These are phyloP conservation scores for Phaffomyces opuntiae DNA, from an alignment of 805 yeast species.

Conservation along the genomic window DNA sequence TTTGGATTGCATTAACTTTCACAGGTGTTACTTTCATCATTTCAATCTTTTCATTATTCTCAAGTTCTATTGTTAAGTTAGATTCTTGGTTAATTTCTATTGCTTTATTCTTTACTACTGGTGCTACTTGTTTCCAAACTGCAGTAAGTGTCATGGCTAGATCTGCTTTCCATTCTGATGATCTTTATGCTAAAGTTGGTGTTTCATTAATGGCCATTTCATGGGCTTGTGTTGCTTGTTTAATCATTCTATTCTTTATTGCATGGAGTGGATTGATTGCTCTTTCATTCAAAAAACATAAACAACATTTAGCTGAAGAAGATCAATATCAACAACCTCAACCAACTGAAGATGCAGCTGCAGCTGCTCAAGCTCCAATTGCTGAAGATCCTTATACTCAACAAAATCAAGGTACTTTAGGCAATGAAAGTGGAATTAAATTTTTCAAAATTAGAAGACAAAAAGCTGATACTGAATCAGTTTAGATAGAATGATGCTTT, in stretches of 20 bases:
- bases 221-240: constrained; percentile 62
- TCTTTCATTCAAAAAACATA: constrained; percentile 45
- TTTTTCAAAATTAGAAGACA: constrained; percentile 68
- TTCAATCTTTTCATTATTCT: constrained; percentile 49
- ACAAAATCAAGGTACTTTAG: constrained; percentile 24
- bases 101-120: constrained; percentile 47
- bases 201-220: constrained; percentile 51
- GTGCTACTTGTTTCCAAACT: constrained; percentile 66
- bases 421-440: constrained; percentile 52
- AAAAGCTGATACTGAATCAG: constrained; percentile 33
- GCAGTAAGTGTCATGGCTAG: constrained; percentile 74
- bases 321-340: constrained; percentile 14
- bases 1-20: constrained; percentile 53
- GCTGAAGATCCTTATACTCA: constrained; percentile 23
- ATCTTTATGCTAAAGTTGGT: constrained; percentile 43
- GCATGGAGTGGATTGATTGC: constrained; percentile 44
- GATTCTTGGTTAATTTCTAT: constrained; percentile 43
- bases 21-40: constrained; percentile 55
- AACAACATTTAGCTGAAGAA: constrained; percentile 29
- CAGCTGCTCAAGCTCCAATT: constrained; percentile 12
- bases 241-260: constrained; percentile 43
- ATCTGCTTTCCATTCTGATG: constrained; percentile 51
- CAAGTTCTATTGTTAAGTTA: constrained; percentile 46
- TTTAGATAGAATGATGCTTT: constrained; percentile 8
- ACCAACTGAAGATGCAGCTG: neutral